Evolutionary conservation across 371 early-diverging fungal genomes (phyloP).

Genomic region (Zychaea mexicana): DNA sequence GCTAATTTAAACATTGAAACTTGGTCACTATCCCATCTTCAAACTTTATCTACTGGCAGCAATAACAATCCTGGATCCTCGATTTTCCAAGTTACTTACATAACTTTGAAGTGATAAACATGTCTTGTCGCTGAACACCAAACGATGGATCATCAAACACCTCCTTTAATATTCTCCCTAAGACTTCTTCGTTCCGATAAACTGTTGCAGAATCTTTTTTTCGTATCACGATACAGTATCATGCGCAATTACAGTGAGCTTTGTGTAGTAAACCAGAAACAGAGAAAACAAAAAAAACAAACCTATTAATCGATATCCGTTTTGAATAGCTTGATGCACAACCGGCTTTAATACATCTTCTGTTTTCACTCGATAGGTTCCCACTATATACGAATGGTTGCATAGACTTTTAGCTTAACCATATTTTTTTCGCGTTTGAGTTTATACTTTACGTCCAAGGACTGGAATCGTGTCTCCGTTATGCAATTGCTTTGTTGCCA

Average conservation of each 20-base stretch:
- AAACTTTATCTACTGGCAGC: background rate
- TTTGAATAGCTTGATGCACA: constrained; percentile 56
- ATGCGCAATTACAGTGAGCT: too few species aligned
- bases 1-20: constrained; percentile 56
- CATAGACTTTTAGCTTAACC: too few species aligned
- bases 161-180: constrained; percentile 73
- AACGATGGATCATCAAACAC: constrained; percentile 58
- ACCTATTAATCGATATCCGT: constrained; percentile 79
- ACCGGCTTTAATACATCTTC: constrained; percentile 46
- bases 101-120: constrained; percentile 96
- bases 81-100: too few species aligned
- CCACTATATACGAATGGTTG: constrained; percentile 48
- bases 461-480: constrained; percentile 20
- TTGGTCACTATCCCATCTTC: background rate
- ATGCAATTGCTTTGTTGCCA: constrained; percentile 6
- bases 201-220: constrained; percentile 71
- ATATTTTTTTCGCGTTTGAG: background rate
- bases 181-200: constrained; percentile 84
- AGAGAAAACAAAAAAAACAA: constrained; percentile 6
- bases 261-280: too few species aligned
- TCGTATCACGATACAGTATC: background rate
- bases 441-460: constrained; percentile 13
- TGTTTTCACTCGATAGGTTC: constrained; percentile 70
- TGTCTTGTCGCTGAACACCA: constrained; percentile 71
- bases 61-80: too few species aligned